A percentile compares a stretch with the other conserved stretches of the same genome.
These are phyloP conservation scores for Tulasnella sp. DNA, from an alignment of 768 basidiomycete species.

Conservation along the genomic window DNA sequence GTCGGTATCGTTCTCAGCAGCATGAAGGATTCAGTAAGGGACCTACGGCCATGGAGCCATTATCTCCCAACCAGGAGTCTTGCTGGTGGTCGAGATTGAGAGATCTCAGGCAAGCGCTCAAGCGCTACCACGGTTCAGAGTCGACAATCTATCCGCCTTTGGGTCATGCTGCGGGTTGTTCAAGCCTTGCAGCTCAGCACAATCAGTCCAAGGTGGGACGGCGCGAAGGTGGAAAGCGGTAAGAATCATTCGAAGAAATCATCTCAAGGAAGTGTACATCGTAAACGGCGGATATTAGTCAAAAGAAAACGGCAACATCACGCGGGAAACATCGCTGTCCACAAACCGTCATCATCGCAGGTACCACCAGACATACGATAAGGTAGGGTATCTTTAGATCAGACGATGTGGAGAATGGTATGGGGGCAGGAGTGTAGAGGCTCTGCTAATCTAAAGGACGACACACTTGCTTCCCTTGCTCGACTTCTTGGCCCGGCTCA, in stretches of 20 bases:
- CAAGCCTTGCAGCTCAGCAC: neutral
- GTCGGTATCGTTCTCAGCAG: neutral
- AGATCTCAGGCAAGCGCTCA: constrained; percentile 15
- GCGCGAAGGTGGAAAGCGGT: neutral
- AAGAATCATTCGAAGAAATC: constrained; percentile 13
- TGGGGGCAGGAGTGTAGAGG: neutral
- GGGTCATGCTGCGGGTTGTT: neutral
- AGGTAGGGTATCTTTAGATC: constrained; percentile 6
- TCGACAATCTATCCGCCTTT: neutral
- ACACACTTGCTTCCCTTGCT: constrained; percentile 39
- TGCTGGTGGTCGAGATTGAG: constrained; percentile 10
- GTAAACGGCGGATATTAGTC: constrained; percentile 15
- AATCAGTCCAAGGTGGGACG: neutral
- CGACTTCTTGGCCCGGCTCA: constrained; percentile 51
- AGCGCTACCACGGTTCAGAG: neutral
- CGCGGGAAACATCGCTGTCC: neutral
- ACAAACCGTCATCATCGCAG: neutral
- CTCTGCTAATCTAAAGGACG: constrained; percentile 36
- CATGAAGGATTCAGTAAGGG: neutral
- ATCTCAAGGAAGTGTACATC: constrained; percentile 15
- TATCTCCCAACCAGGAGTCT: neutral
- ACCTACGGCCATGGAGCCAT: constrained; percentile 31
- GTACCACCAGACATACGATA: constrained; percentile 15
- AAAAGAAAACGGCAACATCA: constrained; percentile 2
- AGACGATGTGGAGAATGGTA: neutral